These are phyloP conservation scores for Polygonum aviculare DNA, from an alignment of 148 eudicot genomes.

Conservation along the genomic window DNA sequence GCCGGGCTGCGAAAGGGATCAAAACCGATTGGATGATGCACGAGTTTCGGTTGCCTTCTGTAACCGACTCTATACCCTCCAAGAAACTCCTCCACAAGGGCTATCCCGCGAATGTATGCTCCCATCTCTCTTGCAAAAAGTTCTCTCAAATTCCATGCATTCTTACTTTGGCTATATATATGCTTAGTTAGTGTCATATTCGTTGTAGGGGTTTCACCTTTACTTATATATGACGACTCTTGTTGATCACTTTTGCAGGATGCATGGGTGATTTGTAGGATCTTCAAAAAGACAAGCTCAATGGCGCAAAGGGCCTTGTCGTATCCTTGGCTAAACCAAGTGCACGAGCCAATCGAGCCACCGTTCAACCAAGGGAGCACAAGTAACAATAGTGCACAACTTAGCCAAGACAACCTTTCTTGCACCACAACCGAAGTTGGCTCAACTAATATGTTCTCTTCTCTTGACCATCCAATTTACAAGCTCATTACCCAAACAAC, in stretches of 20 bases:
- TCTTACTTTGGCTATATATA: too few species aligned
- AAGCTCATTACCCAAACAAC: slow-evolving; percentile 22
- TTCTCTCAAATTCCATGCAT: too few species aligned
- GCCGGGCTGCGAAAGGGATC: slow-evolving; percentile 55
- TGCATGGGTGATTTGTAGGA: slow-evolving; percentile 89
- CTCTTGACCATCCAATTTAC: slow-evolving; percentile 27
- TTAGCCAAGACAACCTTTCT: slow-evolving; percentile 44
- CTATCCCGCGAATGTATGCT: slow-evolving; percentile 32
- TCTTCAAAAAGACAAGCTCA: slow-evolving; percentile 77
- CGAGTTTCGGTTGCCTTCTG: slow-evolving; percentile 56
- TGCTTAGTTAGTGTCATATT: too few species aligned
- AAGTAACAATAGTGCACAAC: slow-evolving; percentile 8
- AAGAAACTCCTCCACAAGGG: slow-evolving; percentile 28
- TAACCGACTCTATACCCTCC: slow-evolving; percentile 19
- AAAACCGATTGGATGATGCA: slow-evolving; percentile 86
- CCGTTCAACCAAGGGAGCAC: neutral
- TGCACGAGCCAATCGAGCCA: slow-evolving; percentile 26
- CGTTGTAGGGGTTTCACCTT: neutral
- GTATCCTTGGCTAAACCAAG: slow-evolving; percentile 54
- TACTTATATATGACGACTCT: neutral
- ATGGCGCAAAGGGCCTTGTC: slow-evolving; percentile 62
- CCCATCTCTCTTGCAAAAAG: neutral
- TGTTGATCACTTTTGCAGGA: slow-evolving; percentile 35
- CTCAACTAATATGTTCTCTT: slow-evolving; percentile 30
- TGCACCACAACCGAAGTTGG: slow-evolving; percentile 35